Percentiles rank a stretch among this genome's conserved stretches.
Evolutionary conservation across 805 yeast genomes (phyloP).

Genomic region (Candida ulmi): DNA sequence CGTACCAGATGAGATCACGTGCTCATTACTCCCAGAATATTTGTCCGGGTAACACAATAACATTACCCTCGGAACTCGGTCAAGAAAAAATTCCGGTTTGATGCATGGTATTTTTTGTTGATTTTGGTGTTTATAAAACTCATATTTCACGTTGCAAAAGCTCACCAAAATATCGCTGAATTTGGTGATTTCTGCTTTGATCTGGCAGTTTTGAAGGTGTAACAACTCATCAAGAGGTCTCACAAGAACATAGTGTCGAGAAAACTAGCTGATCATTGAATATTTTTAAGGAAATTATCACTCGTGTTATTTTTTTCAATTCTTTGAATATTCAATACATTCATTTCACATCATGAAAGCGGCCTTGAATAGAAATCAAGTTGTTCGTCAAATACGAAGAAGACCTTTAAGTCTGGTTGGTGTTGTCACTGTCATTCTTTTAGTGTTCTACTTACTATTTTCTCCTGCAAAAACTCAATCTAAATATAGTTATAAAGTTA

Average conservation of each 20-base stretch:
- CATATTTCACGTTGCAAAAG: no score
- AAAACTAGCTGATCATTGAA: no score
- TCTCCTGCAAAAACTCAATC: constrained; percentile 25
- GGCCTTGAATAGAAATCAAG: constrained; percentile 24
- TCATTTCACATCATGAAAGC: constrained; percentile 15
- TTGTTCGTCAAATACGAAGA: constrained; percentile 54
- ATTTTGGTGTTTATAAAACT: background rate
- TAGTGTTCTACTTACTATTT: constrained; percentile 37
- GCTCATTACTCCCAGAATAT: background rate
- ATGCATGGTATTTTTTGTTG: background rate
- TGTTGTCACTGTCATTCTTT: constrained; percentile 38
- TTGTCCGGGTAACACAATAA: no score
- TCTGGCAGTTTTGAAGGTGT: background rate
- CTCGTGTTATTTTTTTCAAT: no score
- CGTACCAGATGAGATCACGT: constrained; percentile 6
- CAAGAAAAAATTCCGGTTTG: no score
- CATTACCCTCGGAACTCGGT: no score
- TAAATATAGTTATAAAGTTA: constrained; percentile 22
- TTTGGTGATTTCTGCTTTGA: background rate
- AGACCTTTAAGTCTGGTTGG: constrained; percentile 44
- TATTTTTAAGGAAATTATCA: no score
- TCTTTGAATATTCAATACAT: no score
- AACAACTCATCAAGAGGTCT: no score
- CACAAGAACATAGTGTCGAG: no score
- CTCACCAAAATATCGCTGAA: no score